Evolutionary conservation across 176 grass and related monocot species (phyloP).

Genomic region (Phyllostachys edulis): DNA sequence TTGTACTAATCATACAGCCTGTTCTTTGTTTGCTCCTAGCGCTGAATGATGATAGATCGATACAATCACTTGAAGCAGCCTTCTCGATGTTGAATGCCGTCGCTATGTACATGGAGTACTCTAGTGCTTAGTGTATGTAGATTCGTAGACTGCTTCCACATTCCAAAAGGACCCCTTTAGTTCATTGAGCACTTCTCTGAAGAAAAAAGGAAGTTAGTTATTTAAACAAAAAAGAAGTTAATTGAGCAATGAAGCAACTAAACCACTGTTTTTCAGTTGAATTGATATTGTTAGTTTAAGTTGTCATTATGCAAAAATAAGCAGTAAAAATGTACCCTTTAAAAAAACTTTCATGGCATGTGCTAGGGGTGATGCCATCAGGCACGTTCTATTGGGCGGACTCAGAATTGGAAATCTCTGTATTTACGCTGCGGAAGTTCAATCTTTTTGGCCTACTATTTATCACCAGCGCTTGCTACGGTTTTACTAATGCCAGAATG

Average conservation of each 20-base stretch:
- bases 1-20: not conserved
- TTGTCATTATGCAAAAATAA: not conserved
- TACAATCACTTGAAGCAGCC: not conserved
- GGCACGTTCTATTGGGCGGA: not conserved
- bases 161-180: not conserved
- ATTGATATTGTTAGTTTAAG: not conserved
- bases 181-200: not conserved
- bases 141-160: not conserved
- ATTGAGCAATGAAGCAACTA: not conserved
- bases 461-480: too few species aligned
- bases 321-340: too few species aligned
- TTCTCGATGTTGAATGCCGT: not conserved
- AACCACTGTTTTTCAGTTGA: not conserved
- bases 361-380: not conserved
- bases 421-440: too few species aligned
- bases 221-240: not conserved
- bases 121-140: not conserved
- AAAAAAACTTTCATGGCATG: too few species aligned
- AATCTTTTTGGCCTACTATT: too few species aligned
- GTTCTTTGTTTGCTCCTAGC: not conserved
- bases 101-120: too few species aligned
- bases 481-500: too few species aligned
- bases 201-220: not conserved
- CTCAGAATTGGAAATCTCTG: not conserved
- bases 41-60: not conserved